Evolutionary conservation across 1,139 yeast genomes (phyloP).

Genomic region (Yamadazyma songkhlaensis): DNA sequence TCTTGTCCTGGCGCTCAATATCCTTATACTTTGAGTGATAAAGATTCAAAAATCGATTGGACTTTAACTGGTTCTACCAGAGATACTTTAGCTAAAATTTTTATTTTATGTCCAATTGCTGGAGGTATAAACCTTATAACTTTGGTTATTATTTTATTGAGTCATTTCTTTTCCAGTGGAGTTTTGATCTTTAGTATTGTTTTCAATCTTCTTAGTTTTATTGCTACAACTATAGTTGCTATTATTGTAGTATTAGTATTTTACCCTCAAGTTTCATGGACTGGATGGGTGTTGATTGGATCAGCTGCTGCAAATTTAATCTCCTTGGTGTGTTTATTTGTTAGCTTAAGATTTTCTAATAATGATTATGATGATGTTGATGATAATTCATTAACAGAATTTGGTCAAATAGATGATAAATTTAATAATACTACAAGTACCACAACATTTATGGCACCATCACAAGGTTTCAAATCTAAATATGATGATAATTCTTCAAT

Average conservation of each 20-base stretch:
- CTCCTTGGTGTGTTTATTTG: conserved; percentile 26
- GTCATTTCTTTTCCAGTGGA: conserved; percentile 20
- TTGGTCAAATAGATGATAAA: conserved; percentile 17
- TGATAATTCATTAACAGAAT: conserved; percentile 17
- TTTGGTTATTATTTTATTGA: conserved; percentile 38
- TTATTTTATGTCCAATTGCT: conserved; percentile 80
- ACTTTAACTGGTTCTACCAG: conserved; percentile 41
- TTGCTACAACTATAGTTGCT: conserved; percentile 50
- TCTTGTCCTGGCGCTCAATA: conserved; percentile 48
- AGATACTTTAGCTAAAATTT: conserved; percentile 62
- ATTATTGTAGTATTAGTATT: conserved; percentile 55
- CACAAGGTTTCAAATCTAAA: conserved; percentile 2
- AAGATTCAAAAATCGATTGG: conserved; percentile 22
- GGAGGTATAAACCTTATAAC: conserved; percentile 63
- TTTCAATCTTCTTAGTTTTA: conserved; percentile 42
- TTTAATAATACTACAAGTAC: conserved; percentile 8
- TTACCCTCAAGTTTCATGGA: conserved; percentile 64
- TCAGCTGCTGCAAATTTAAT: conserved; percentile 55
- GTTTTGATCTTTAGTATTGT: conserved; percentile 25
- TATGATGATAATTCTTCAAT: conserved; percentile 18
- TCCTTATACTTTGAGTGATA: conserved; percentile 28
- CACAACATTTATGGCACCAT: conserved; percentile 8
- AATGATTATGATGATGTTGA: conserved; percentile 21
- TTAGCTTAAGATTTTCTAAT: conserved; percentile 16
- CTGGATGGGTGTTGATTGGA: conserved; percentile 67